Evolutionary conservation across 176 grass and related monocot species (phyloP).

Genomic region (Carex parvula): DNA sequence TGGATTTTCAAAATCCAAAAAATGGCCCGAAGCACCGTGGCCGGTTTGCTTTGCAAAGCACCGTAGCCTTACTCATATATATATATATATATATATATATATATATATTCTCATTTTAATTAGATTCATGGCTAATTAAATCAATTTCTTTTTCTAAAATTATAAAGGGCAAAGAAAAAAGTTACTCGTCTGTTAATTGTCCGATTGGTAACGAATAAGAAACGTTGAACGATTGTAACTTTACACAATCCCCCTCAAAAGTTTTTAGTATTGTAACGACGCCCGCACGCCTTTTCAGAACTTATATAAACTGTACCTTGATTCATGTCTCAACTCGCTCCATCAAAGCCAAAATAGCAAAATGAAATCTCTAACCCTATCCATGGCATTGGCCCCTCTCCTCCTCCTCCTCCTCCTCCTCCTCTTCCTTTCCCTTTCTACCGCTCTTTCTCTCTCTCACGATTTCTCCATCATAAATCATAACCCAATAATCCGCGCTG

Average conservation of each 20-base stretch:
- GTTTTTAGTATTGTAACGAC: not conserved
- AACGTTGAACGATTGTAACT: too few relatives aligned
- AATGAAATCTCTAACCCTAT: conserved; percentile 17
- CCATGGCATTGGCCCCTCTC: not conserved
- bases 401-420: too few relatives aligned
- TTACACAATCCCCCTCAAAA: not conserved
- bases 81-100: too few relatives aligned
- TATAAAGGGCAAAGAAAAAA: too few relatives aligned
- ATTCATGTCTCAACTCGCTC: not conserved
- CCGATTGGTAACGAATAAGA: not conserved
- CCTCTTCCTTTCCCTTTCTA: conserved; percentile 1
- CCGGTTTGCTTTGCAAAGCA: too few relatives aligned
- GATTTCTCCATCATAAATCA: conserved; percentile 70
- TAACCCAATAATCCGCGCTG: conserved; percentile 39
- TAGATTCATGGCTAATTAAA: too few relatives aligned
- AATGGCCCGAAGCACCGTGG: too few relatives aligned
- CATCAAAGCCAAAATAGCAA: not conserved
- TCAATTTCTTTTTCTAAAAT: too few relatives aligned
- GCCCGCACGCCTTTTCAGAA: not conserved
- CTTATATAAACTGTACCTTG: conserved; percentile 37
- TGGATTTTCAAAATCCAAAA: too few relatives aligned
- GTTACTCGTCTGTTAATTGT: too few relatives aligned
- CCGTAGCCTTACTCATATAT: too few relatives aligned
- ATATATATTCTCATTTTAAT: too few relatives aligned
- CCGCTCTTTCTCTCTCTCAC: not conserved